Percentiles rank a stretch among this genome's conserved stretches.
Evolutionary conservation across 2,329 filamentous ascomycete species (phyloP).

Genomic region (Raffaelea deltoideospora): DNA sequence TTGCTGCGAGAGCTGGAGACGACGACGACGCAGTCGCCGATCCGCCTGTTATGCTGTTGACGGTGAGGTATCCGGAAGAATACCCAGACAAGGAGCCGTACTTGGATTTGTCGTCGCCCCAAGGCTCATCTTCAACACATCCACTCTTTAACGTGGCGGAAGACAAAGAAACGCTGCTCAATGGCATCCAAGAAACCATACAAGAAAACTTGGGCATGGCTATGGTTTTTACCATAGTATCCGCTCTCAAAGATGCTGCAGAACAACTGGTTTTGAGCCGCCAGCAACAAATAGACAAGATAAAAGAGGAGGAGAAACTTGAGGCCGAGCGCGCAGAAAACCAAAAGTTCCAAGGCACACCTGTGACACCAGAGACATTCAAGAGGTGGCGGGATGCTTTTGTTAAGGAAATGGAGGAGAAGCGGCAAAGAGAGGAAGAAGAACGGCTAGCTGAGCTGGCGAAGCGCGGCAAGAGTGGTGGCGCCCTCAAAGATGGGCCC

Average conservation of each 20-base stretch:
- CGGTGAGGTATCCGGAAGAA: constrained; percentile 74
- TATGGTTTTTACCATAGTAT: constrained; percentile 89
- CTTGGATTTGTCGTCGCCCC: constrained; percentile 63
- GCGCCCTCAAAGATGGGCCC: constrained; percentile 45
- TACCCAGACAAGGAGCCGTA: constrained; percentile 81
- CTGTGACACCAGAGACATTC: constrained; percentile 79
- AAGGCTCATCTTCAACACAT: constrained; percentile 39
- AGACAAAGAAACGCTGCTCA: constrained; percentile 62
- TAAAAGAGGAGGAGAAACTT: constrained; percentile 35
- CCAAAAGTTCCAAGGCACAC: constrained; percentile 83
- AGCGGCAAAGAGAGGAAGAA: constrained; percentile 51
- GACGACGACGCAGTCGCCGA: constrained; percentile 36
- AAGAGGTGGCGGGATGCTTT: constrained; percentile 70
- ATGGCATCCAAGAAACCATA: constrained; percentile 56
- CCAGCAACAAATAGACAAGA: constrained; percentile 45
- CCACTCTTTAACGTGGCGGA: constrained; percentile 63
- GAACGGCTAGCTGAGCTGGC: constrained; percentile 72
- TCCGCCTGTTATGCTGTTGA: constrained; percentile 59
- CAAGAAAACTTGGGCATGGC: constrained; percentile 93
- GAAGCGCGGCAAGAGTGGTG: constrained; percentile 24
- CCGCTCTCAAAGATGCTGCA: constrained; percentile 76
- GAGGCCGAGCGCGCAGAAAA: constrained; percentile 82
- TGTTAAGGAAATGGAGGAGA: constrained; percentile 64
- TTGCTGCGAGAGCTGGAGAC: background rate
- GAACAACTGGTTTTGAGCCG: constrained; percentile 70